Evolutionary conservation across 257 asterid species (phyloP).

Genomic region (Penstemon eatonii): DNA sequence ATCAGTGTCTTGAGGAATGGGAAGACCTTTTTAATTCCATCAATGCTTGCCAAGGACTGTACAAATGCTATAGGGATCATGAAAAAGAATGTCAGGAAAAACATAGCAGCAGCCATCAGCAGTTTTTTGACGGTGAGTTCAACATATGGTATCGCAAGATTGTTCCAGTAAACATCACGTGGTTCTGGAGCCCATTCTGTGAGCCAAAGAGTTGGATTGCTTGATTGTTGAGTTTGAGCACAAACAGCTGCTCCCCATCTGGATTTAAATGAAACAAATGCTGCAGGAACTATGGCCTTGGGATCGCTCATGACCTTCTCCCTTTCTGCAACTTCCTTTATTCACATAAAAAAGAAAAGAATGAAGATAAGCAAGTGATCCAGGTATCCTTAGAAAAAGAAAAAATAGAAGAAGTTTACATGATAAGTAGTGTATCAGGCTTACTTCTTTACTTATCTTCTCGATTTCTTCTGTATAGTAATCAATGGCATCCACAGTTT

Average conservation of each 20-base stretch:
- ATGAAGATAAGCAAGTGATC: background rate
- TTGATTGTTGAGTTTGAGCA: constrained; percentile 88
- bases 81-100: constrained; percentile 86
- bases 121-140: constrained; percentile 70
- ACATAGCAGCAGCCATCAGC: constrained; percentile 65
- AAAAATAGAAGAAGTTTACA: background rate
- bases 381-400: background rate
- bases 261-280: constrained; percentile 85
- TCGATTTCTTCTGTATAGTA: constrained; percentile 63
- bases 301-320: constrained; percentile 73
- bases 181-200: constrained; percentile 99
- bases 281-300: constrained; percentile 80
- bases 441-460: constrained; percentile 67
- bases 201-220: constrained; percentile 90
- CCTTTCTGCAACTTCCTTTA: constrained; percentile 83
- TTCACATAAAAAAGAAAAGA: constrained; percentile 9
- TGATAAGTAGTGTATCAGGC: constrained; percentile 31
- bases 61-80: constrained; percentile 93
- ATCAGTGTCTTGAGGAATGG: constrained; percentile 80
- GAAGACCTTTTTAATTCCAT: constrained; percentile 70
- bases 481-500: constrained; percentile 81
- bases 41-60: constrained; percentile 84
- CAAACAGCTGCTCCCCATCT: constrained; percentile 99
- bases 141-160: constrained; percentile 86
- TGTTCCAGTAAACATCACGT: constrained; percentile 86